Conservation (phyloP, 176 grass and related monocot species). For the Phragmites australis region DNA sequence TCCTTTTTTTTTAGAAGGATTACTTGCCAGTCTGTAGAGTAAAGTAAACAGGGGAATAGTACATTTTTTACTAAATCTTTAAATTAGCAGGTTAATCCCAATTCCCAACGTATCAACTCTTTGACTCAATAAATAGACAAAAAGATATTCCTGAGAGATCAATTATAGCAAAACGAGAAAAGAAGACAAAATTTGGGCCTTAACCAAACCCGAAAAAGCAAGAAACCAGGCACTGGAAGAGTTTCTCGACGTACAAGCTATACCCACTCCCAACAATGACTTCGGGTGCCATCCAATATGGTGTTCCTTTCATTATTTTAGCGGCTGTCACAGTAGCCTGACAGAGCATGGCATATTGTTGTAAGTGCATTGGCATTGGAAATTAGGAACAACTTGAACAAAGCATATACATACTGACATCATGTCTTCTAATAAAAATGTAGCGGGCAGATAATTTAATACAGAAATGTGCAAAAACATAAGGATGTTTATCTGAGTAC, state of each 20-base stretch:
- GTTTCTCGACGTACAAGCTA: slow-evolving; percentile 63
- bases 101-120: too few relatives aligned
- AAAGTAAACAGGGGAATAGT: too few relatives aligned
- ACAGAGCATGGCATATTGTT: slow-evolving; percentile 21
- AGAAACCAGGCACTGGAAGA: slow-evolving; percentile 25
- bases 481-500: background rate
- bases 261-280: slow-evolving; percentile 92
- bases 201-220: background rate
- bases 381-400: slow-evolving; percentile 27
- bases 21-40: too few relatives aligned
- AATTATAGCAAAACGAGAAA: background rate
- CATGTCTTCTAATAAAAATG: slow-evolving; percentile 2
- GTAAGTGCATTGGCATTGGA: slow-evolving; percentile 28
- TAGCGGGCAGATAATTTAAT: background rate
- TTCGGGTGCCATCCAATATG: slow-evolving; percentile 99
- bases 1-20: too few relatives aligned
- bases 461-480: slow-evolving; percentile 1
- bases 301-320: slow-evolving; percentile 96
- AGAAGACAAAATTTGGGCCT: background rate
- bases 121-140: too few relatives aligned
- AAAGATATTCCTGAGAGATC: slow-evolving; percentile 18
- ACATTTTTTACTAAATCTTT: too few relatives aligned
- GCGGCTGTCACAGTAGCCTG: slow-evolving; percentile 95
- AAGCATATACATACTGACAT: background rate
- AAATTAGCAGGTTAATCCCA: too few relatives aligned